Percentiles rank a stretch among this genome's conserved stretches.
Conservation (phyloP, 345 rosid species). For the Camelina sativa region DNA sequence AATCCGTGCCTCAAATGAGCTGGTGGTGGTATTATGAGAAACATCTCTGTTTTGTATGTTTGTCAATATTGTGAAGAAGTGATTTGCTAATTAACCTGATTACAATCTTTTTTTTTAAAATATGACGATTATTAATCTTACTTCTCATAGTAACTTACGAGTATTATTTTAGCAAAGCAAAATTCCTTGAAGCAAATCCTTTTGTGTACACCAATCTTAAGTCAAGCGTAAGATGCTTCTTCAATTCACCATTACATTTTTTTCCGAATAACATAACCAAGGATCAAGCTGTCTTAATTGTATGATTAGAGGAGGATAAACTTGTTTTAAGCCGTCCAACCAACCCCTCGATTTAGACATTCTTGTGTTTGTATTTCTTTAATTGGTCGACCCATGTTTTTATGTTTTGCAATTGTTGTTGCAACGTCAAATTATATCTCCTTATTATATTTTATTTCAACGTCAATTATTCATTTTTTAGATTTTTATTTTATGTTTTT, state of each 20-base stretch:
- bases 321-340: conserved; percentile 40
- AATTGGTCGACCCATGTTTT: conserved; percentile 12
- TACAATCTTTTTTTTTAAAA: no score
- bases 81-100: not conserved
- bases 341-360: conserved; percentile 29
- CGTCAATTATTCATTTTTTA: not conserved
- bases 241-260: conserved; percentile 18
- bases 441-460: not conserved
- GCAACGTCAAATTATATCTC: conserved; percentile 29
- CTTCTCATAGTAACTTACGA: not conserved
- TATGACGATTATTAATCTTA: not conserved
- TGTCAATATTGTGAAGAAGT: conserved; percentile 6
- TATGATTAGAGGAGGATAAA: conserved; percentile 40
- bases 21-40: conserved; percentile 33
- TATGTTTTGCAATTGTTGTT: conserved; percentile 6
- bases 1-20: conserved; percentile 35
- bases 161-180: not conserved
- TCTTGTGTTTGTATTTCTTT: conserved; percentile 6
- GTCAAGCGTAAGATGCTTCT: conserved; percentile 21
- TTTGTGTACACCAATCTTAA: conserved; percentile 18
- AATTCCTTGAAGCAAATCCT: conserved; percentile 16
- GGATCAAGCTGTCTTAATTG: conserved; percentile 32
- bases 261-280: conserved; percentile 19
- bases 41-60: conserved; percentile 6
- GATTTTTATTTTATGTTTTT: not conserved